Evolutionary conservation across 495 filamentous ascomycete genomes (phyloP), one percentile per base, ranked within the genome.

Genomic region (Xanthoparmelia taractica): DNA sequence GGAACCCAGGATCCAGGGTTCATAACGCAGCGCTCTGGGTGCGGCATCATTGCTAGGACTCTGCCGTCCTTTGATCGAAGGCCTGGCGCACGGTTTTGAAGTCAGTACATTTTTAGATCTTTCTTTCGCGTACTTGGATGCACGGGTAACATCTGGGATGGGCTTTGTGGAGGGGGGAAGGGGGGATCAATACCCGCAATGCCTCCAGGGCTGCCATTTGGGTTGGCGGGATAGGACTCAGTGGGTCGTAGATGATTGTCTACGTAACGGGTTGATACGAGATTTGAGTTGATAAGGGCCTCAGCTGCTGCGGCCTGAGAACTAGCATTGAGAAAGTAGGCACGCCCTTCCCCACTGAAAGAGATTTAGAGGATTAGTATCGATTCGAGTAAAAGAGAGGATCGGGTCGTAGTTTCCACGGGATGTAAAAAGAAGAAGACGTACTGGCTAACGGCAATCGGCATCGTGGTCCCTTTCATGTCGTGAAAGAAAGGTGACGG

Each of bases 41-140:
- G 93, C 68, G 94, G 94, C 93, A 97, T 97, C 78, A 97, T 85
- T 13, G 91, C 92, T 69, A 97, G 69, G 1, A 96, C 91, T 65
- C n/a, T n/a, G n/a, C n/a, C n/a, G n/a, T n/a, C n/a, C n/a, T n/a
- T n/a, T n/a, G n/a, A n/a, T n/a, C n/a, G n/a, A n/a, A n/a, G n/a
- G n/a, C n/a, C n/a, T n/a, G n/a, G n/a, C n/a, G n/a, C n/a, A n/a
- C n/a, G n/a, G n/a, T n/a, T n/a, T n/a, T n/a, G n/a, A n/a, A n/a
- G n/a, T n/a, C n/a, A n/a, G n/a, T n/a, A n/a, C n/a, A n/a, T n/a
- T n/a, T n/a, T n/a, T n/a, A n/a, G n/a, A n/a, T n/a, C 94, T 83
- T 5, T 20, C 6, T 23, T 8, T 12, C 12, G 4, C 5, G 5
- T 33, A 1, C 20, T 20, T n/a, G 5, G 12, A 29, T 27, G 47